Percentiles rank a stretch among this genome's conserved stretches.
phyloP scores from a whole-genome alignment of 176 grass and related monocot genomes.

The Areca catechu region DNA sequence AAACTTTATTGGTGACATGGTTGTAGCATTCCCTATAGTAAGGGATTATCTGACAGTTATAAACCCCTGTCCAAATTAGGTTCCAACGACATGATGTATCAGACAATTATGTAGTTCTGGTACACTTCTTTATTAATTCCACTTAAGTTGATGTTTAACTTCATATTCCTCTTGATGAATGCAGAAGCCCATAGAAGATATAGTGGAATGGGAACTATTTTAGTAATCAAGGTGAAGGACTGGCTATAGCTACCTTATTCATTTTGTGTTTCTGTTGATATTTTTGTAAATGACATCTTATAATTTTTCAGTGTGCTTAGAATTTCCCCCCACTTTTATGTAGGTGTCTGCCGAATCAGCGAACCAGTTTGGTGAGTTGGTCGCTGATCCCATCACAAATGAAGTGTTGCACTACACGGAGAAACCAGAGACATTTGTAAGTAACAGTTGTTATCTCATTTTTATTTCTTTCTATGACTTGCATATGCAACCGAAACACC shows the following conservation, averaged over 20 bases:
- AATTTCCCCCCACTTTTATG: slow-evolving; percentile 9
- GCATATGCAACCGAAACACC: too few species aligned
- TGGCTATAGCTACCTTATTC: neutral
- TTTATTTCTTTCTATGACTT: slow-evolving; percentile 1
- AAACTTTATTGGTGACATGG: too few species aligned
- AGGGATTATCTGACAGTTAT: too few species aligned
- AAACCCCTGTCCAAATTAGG: too few species aligned
- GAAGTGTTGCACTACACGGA: slow-evolving; percentile 95
- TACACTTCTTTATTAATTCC: too few species aligned
- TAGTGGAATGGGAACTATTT: slow-evolving; percentile 81
- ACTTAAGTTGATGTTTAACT: neutral
- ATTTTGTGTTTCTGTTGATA: neutral
- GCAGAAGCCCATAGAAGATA: slow-evolving; percentile 94
- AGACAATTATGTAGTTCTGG: too few species aligned
- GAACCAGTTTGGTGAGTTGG: slow-evolving; percentile 95
- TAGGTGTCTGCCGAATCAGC: slow-evolving; percentile 97
- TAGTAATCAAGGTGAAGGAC: slow-evolving; percentile 84
- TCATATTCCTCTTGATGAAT: slow-evolving; percentile 28
- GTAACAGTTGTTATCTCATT: slow-evolving; percentile 10
- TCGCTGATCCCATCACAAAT: slow-evolving; percentile 86
- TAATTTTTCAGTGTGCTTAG: neutral
- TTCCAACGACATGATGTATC: too few species aligned
- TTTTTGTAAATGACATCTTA: neutral
- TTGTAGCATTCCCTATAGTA: too few species aligned
- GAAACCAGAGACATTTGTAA: slow-evolving; percentile 98